A percentile compares a stretch with the other conserved stretches of the same genome.
Evolutionary conservation across 2,329 filamentous ascomycete genomes (phyloP).

Genomic region (Xylariaceae sp.): DNA sequence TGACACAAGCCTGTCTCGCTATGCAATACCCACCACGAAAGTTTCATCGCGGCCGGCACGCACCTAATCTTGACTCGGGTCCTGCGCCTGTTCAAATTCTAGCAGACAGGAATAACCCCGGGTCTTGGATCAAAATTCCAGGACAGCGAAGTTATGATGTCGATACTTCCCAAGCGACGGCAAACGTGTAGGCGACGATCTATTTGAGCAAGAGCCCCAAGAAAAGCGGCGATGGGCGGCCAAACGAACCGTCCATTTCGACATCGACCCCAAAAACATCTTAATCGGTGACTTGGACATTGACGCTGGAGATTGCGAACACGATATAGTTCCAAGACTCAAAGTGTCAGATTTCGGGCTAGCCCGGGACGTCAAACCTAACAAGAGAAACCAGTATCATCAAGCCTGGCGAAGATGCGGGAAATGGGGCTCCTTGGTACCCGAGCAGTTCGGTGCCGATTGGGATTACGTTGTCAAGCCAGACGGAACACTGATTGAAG

Average conservation of each 20-base stretch:
- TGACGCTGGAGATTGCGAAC: slow-evolving; percentile 16
- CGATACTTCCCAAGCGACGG: background rate
- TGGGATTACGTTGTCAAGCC: slow-evolving; percentile 17
- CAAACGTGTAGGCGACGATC: slow-evolving; percentile 14
- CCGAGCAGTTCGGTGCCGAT: slow-evolving; percentile 23
- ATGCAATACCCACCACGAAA: slow-evolving; percentile 23
- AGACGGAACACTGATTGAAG: background rate
- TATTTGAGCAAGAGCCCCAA: slow-evolving; percentile 19
- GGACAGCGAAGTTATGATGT: background rate
- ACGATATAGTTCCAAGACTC: slow-evolving; percentile 17
- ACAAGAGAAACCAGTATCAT: slow-evolving; percentile 20
- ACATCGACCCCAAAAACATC: slow-evolving; percentile 23
- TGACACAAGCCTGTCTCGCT: slow-evolving; percentile 21
- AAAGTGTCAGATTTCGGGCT: slow-evolving; percentile 23
- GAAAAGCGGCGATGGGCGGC: slow-evolving; percentile 12
- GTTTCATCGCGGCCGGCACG: slow-evolving; percentile 19
- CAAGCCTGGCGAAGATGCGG: background rate
- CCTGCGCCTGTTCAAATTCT: no score
- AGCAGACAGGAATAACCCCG: background rate
- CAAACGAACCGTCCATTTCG: slow-evolving; percentile 21
- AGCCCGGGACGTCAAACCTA: slow-evolving; percentile 10
- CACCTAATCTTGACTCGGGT: background rate
- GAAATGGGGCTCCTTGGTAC: slow-evolving; percentile 15
- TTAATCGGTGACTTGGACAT: background rate
- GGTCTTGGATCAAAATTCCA: background rate